phyloP scores from a whole-genome alignment of 2,329 filamentous ascomycete genomes.

The Elsinoe ampelina region DNA sequence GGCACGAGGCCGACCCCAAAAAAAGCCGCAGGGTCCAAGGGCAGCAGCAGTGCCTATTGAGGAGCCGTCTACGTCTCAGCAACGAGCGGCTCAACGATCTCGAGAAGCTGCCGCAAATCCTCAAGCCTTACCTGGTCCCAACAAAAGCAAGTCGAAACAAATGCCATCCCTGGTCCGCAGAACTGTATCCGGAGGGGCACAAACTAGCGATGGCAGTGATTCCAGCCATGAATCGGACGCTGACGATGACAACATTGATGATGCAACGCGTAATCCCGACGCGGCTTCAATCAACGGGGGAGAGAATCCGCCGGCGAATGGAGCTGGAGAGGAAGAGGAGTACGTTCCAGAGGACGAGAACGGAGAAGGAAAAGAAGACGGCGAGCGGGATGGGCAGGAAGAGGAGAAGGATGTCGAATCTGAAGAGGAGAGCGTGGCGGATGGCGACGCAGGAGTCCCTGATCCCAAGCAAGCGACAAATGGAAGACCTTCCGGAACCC shows the following conservation, averaged over 20 bases:
- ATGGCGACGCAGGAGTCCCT: not conserved
- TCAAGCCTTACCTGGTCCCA: not conserved
- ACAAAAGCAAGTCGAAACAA: not conserved
- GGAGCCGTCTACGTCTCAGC: not conserved
- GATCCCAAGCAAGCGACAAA: not conserved
- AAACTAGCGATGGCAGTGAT: too few species aligned
- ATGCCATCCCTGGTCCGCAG: not conserved
- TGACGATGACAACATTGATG: too few species aligned
- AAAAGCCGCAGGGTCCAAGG: not conserved
- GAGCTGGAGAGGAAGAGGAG: not conserved
- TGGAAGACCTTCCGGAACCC: not conserved
- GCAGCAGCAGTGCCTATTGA: not conserved
- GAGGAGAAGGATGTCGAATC: not conserved
- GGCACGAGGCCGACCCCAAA: not conserved
- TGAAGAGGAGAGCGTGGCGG: not conserved
- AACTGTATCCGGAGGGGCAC: not conserved
- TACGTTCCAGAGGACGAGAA: slow-evolving; percentile 6
- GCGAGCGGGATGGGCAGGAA: not conserved
- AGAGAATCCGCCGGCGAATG: not conserved
- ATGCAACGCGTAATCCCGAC: too few species aligned
- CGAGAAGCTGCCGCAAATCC: not conserved
- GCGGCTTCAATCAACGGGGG: too few species aligned
- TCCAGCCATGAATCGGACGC: too few species aligned
- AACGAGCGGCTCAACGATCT: not conserved
- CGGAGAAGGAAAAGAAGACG: not conserved